Evolutionary conservation across 164 flowering plant genomes (phyloP).

Genomic region (Kalanchoe fedtschenkoi): DNA sequence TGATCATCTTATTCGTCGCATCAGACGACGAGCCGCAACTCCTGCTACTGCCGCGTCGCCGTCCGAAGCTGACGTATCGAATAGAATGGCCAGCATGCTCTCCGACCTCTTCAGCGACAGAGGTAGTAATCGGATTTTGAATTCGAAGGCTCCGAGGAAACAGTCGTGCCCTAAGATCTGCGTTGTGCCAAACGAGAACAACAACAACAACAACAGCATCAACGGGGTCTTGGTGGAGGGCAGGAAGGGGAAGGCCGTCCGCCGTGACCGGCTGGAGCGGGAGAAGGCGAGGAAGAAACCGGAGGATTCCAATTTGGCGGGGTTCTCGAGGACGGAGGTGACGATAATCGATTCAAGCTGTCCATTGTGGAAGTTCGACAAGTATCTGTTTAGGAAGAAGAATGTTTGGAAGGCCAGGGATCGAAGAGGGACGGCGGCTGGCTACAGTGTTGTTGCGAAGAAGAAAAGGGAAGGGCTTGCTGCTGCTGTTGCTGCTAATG

Average conservation of each 20-base stretch:
- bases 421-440: conserved; percentile 30
- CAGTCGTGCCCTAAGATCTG: conserved; percentile 53
- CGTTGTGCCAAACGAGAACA: conserved; percentile 18
- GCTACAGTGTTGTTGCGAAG: conserved; percentile 9
- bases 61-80: conserved; percentile 15
- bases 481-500: conserved; percentile 9
- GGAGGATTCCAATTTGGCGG: conserved; percentile 16
- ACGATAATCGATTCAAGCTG: conserved; percentile 77
- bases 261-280: too few relatives aligned
- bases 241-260: conserved; percentile 22
- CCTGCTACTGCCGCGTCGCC: neutral
- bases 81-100: conserved; percentile 32
- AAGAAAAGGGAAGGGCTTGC: conserved; percentile 40
- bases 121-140: neutral
- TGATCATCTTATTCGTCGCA: neutral
- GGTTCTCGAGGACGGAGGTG: conserved; percentile 53
- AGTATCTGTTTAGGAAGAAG: conserved; percentile 55
- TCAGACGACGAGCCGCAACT: neutral
- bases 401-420: conserved; percentile 75
- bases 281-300: conserved; percentile 8
- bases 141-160: conserved; percentile 44
- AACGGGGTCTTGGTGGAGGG: too few relatives aligned
- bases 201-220: too few relatives aligned
- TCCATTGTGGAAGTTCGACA: conserved; percentile 59
- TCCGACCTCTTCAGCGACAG: conserved; percentile 62